These are phyloP conservation scores for Colletotrichum sp. DNA, from an alignment of 2,329 filamentous ascomycete genomes.

Conservation along the genomic window DNA sequence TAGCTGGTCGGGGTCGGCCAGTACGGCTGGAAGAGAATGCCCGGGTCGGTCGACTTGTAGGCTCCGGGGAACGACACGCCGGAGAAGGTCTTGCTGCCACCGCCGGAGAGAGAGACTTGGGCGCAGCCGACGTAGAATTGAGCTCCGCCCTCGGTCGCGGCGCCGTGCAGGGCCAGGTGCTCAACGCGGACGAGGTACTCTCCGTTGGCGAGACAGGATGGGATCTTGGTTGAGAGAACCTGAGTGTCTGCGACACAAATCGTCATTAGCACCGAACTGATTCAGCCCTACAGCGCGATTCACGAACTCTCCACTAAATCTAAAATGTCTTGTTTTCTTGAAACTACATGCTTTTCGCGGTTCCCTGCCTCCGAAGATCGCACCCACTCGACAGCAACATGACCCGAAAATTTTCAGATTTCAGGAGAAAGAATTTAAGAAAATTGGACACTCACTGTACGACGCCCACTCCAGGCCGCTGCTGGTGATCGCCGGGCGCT, in stretches of 20 bases:
- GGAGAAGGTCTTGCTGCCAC: conserved; percentile 39
- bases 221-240: conserved; percentile 5
- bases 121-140: conserved; percentile 51
- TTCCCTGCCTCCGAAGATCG: not conserved
- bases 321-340: not conserved
- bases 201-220: conserved; percentile 28
- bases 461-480: conserved; percentile 44
- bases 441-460: conserved; percentile 27
- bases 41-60: conserved; percentile 43
- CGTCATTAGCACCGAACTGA: not conserved
- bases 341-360: not conserved
- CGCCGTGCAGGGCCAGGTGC: conserved; percentile 51
- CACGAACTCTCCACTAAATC: not conserved
- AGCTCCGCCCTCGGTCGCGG: conserved; percentile 43
- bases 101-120: conserved; percentile 44
- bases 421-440: not conserved
- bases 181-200: conserved; percentile 56
- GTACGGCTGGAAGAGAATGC: conserved; percentile 48
- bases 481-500: conserved; percentile 38
- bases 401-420: not conserved
- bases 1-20: conserved; percentile 44
- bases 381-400: not conserved
- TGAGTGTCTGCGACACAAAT: not conserved
- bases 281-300: conserved; percentile 1
- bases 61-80: conserved; percentile 46